These are phyloP conservation scores for Beauveria brongniartii DNA, from an alignment of 2,329 filamentous ascomycete species.

Conservation along the genomic window DNA sequence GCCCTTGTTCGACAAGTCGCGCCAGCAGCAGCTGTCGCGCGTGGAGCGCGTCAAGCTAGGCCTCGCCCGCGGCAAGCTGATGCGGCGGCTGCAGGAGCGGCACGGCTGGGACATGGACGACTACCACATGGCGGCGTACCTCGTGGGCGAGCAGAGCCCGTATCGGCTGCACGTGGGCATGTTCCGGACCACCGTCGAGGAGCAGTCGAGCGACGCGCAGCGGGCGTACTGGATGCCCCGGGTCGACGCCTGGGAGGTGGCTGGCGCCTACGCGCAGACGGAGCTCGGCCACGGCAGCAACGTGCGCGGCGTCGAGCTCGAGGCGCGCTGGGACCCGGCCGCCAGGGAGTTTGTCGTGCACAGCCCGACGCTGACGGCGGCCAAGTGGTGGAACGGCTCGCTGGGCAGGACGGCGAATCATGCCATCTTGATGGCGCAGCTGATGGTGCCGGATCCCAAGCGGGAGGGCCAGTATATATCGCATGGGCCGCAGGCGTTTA, in stretches of 20 bases:
- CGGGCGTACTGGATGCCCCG: constrained; percentile 63
- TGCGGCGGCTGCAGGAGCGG: constrained; percentile 57
- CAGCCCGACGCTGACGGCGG: constrained; percentile 64
- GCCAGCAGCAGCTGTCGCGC: constrained; percentile 67
- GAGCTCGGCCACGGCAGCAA: constrained; percentile 75
- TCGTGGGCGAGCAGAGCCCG: constrained; percentile 66
- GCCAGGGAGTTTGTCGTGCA: constrained; percentile 70
- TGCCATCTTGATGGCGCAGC: constrained; percentile 71
- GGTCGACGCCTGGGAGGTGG: constrained; percentile 61
- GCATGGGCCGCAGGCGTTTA: constrained; percentile 69
- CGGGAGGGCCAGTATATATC: constrained; percentile 17
- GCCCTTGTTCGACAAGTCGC: constrained; percentile 67
- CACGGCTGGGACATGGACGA: constrained; percentile 64
- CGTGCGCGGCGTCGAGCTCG: constrained; percentile 64
- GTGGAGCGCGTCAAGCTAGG: constrained; percentile 61
- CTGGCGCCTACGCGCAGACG: constrained; percentile 75
- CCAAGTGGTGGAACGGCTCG: constrained; percentile 82
- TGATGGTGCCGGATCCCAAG: constrained; percentile 57
- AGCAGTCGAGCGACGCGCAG: constrained; percentile 66
- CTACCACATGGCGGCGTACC: constrained; percentile 53
- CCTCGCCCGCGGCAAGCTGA: constrained; percentile 60
- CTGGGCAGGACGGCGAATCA: constrained; percentile 69
- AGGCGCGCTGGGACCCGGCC: constrained; percentile 62
- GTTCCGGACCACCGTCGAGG: constrained; percentile 50
- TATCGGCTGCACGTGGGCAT: constrained; percentile 57